These are phyloP conservation scores for Breynia disticha DNA, from an alignment of 441 rosid species.

Conservation along the genomic window DNA sequence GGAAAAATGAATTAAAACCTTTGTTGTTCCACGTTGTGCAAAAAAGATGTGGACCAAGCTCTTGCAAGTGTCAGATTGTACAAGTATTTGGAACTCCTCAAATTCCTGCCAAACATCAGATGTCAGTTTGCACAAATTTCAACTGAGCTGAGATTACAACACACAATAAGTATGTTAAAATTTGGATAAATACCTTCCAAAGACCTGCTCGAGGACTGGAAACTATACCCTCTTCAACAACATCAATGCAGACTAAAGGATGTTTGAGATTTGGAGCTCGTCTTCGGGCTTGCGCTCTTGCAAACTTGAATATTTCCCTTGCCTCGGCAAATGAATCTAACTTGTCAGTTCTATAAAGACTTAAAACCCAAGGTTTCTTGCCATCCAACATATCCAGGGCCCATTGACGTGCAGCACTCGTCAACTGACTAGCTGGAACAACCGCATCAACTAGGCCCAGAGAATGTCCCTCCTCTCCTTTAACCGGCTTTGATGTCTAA, in stretches of 20 bases:
- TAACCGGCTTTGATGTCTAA: conserved; percentile 80
- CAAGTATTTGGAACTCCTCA: conserved; percentile 51
- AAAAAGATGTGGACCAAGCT: conserved; percentile 87
- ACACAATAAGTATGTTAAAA: conserved; percentile 4
- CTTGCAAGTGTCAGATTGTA: conserved; percentile 64
- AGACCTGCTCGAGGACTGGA: conserved; percentile 77
- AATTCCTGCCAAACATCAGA: conserved; percentile 55
- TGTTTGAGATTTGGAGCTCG: conserved; percentile 79
- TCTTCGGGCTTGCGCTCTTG: conserved; percentile 57
- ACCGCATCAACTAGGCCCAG: conserved; percentile 83
- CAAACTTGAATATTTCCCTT: conserved; percentile 87
- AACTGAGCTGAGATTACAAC: conserved; percentile 8
- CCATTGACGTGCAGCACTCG: conserved; percentile 65
- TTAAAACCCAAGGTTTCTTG: conserved; percentile 75
- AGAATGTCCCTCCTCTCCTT: conserved; percentile 57
- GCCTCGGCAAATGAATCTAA: conserved; percentile 87
- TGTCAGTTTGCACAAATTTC: conserved; percentile 11
- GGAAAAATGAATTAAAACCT: conserved; percentile 37
- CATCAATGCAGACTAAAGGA: conserved; percentile 80
- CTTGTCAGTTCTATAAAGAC: conserved; percentile 73
- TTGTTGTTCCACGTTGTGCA: conserved; percentile 81
- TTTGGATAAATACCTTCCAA: conserved; percentile 43
- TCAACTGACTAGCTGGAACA: conserved; percentile 57
- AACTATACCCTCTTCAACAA: conserved; percentile 73
- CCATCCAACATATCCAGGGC: conserved; percentile 67